Percentiles rank a stretch among this genome's conserved stretches.
phyloP scores from a whole-genome alignment of 768 basidiomycete species.

The Pisolithus albus region DNA sequence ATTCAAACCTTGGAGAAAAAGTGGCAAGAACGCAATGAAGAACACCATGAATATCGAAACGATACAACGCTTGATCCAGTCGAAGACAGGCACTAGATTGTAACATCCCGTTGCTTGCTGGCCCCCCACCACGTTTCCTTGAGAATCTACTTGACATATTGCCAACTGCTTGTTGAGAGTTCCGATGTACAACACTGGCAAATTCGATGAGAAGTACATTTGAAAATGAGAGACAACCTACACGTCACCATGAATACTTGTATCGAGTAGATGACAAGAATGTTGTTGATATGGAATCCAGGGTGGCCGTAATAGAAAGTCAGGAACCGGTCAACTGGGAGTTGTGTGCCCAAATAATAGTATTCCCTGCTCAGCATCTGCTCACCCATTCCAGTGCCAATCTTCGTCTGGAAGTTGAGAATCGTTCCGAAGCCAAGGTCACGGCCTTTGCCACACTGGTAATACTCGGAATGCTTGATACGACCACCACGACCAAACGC shows the following conservation, averaged over 20 bases:
- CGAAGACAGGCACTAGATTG: slow-evolving; percentile 92
- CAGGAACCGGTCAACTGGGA: slow-evolving; percentile 96
- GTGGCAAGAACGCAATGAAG: slow-evolving; percentile 92
- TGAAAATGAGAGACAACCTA: slow-evolving; percentile 36
- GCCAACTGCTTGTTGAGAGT: slow-evolving; percentile 90
- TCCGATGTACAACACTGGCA: slow-evolving; percentile 82
- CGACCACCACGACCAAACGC: slow-evolving; percentile 96
- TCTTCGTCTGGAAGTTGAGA: slow-evolving; percentile 99
- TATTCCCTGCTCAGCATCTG: slow-evolving; percentile 99
- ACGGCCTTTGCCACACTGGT: slow-evolving; percentile 98
- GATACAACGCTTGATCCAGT: slow-evolving; percentile 97
- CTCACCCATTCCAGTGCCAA: slow-evolving; percentile 99
- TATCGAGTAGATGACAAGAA: slow-evolving; percentile 96
- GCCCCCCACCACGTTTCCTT: slow-evolving; percentile 71
- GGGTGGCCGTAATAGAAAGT: slow-evolving; percentile 99
- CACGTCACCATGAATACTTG: slow-evolving; percentile 95
- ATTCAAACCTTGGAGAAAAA: slow-evolving; percentile 87
- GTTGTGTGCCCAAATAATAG: slow-evolving; percentile 96
- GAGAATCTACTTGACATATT: slow-evolving; percentile 82
- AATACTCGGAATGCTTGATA: slow-evolving; percentile 99
- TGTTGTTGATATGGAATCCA: slow-evolving; percentile 99
- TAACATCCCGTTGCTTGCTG: slow-evolving; percentile 80
- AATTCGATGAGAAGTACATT: not conserved
- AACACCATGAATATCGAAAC: slow-evolving; percentile 98
- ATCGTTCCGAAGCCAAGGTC: slow-evolving; percentile 99